Base-by-base conservation (phyloP, 73 alveolate genomes). In the Symbiodinium natans region DNA sequence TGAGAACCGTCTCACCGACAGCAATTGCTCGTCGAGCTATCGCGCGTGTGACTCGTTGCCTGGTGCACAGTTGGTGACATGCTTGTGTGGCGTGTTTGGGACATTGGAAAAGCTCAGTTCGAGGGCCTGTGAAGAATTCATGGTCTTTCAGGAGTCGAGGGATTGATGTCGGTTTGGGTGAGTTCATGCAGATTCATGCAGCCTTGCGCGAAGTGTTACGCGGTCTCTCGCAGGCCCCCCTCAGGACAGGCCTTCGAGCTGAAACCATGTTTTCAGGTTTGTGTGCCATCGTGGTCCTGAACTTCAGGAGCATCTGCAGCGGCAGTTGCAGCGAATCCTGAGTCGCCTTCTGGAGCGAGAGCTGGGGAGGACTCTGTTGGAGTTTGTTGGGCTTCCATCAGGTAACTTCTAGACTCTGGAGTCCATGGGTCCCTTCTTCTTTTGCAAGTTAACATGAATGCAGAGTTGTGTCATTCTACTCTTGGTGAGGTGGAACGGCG, bases 301-400 rank as follows among this genome's bases (percentile, higher is more conserved):
- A 38, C 36, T 19, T 23, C 41, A 88, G 95, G 95, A 88, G 95
- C 95, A 88, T 34, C 27, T 88, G 46, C 95, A 88, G 42, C 86
- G 73, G 68, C 86, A 88, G 43, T 71, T 88, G 95, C 41, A 88
- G 34, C 84, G 95, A 40, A 63, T 88, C 42, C 73, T 88, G 46
- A 29, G 34, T 23, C 84, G 86, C 38, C 41, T 88, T 36, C 54
- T 88, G 74, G 95, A 88, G 85, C 86, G 95, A 7, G 95, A 88
- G 77, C 23, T 88, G 43, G 31, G 21, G 39, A 88, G 95, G 95
- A 40, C 38, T 25, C 9, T 21, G 9, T 29, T 41, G 21, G n/a
- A n/a, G n/a, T n/a, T n/a, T n/a, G n/a, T n/a, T n/a, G n/a, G n/a
- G n/a, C n/a, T n/a, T n/a, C n/a, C n/a, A n/a, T n/a, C n/a, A n/a